These are phyloP conservation scores for Chamaecyparis obtusa DNA, from an alignment of 75 land plant genomes.

Conservation along the genomic window DNA sequence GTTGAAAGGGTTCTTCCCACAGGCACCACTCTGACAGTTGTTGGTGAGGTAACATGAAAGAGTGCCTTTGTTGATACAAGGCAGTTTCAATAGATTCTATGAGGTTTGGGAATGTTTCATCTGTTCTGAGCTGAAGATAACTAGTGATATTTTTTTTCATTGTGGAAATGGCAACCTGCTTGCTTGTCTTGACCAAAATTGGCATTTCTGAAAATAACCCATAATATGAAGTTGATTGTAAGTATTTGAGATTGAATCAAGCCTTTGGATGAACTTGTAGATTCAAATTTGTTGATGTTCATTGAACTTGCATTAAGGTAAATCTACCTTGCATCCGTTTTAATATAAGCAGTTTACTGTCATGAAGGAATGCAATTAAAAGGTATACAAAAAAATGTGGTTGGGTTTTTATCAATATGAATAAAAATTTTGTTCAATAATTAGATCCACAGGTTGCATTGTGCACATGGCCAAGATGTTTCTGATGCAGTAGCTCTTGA, in stretches of 20 bases:
- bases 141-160: constrained; percentile 2
- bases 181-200: background rate
- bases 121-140: background rate
- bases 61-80: background rate
- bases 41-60: constrained; percentile 75
- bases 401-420: background rate
- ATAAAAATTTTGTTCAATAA: background rate
- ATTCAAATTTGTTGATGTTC: background rate
- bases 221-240: background rate
- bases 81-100: background rate
- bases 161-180: background rate
- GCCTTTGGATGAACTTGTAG: background rate
- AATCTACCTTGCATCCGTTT: background rate
- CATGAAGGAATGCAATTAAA: background rate
- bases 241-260: background rate
- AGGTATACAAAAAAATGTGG: background rate
- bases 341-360: background rate
- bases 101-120: constrained; percentile 1
- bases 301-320: background rate
- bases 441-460: background rate
- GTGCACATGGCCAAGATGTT: background rate
- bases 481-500: background rate
- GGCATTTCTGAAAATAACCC: background rate
- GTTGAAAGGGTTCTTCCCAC: constrained; percentile 95
- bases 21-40: constrained; percentile 90